Conservation (phyloP, 1,284 basidiomycete genomes). For the Trichosporon ovoides region DNA sequence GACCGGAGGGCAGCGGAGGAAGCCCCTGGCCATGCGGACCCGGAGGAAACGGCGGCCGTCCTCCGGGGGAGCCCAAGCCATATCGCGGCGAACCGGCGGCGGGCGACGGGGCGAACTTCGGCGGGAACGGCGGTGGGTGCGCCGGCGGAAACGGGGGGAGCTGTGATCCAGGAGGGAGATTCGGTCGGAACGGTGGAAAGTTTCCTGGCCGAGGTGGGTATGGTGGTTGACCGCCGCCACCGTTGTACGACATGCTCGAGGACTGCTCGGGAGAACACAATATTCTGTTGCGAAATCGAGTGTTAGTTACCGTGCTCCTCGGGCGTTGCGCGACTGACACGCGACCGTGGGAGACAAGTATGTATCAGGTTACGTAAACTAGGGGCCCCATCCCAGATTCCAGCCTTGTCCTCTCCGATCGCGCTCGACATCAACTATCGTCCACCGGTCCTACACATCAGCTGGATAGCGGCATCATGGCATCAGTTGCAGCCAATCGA, state of each 20-base stretch:
- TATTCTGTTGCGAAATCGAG: background rate
- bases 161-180: slow-evolving; percentile 24
- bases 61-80: background rate
- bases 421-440: background rate
- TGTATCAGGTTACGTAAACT: background rate
- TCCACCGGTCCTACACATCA: background rate
- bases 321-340: too few species aligned
- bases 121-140: slow-evolving; percentile 15
- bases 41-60: slow-evolving; percentile 6
- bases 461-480: background rate
- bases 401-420: background rate
- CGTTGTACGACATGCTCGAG: slow-evolving; percentile 9
- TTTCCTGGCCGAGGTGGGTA: slow-evolving; percentile 17
- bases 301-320: background rate
- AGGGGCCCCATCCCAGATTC: background rate
- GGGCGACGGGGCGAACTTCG: slow-evolving; percentile 10
- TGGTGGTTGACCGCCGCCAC: slow-evolving; percentile 9
- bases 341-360: background rate
- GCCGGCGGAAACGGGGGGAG: slow-evolving; percentile 1
- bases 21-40: slow-evolving; percentile 17
- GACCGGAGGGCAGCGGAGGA: slow-evolving; percentile 19
- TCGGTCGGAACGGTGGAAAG: slow-evolving; percentile 33
- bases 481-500: background rate
- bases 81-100: background rate
- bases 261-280: background rate